Evolutionary conservation across 2,329 filamentous ascomycete species (phyloP), one percentile per base, ranked within the genome.

Genomic region (Xylariaceae sp.): DNA sequence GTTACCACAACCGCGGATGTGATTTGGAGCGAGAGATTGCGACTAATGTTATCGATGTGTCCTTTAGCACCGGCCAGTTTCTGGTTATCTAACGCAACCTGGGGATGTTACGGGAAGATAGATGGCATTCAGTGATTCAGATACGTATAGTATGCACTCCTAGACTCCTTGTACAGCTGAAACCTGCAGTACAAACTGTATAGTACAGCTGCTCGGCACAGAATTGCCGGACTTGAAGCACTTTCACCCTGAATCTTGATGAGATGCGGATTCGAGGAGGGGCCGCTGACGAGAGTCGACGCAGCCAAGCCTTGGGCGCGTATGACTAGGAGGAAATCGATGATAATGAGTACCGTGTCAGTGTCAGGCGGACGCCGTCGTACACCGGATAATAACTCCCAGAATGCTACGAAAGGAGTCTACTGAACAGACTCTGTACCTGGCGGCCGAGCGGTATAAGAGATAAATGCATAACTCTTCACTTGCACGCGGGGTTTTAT

Each of bases 111-210:
- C 2, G 26, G 27, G 21, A 24, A 35, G 20, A 11, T 8, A 21
- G n/a, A 36, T 6, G 35, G 44, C 33, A 3, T 32, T n/a, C 18
- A 13, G 30, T 27, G 27, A n/a, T n/a, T 6, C 15, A 15, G 44
- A 20, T 29, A 10, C 39, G 30, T 26, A 36, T n/a, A 29, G 35
- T 20, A 47, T 29, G n/a, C n/a, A n/a, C n/a, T 47, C 21, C 40
- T 30, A 29, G 36, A 39, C 26, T 40, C 49, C 57, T 56, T 32
- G 56, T 42, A 43, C 46, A 42, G 57, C 53, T 60, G 57, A 57
- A 55, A 53, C 51, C 39, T 46, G 50, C 46, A 43, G 43, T 9
- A 32, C n/a, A 26, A 40, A 33, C 18, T 2, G 29, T 7, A 26
- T 24, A 11, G 13, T 4, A 20, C 23, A 35, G 29, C 15, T 8